Evolutionary conservation across 805 yeast genomes (phyloP).

Genomic region (Zygotorulaspora danielsina): DNA sequence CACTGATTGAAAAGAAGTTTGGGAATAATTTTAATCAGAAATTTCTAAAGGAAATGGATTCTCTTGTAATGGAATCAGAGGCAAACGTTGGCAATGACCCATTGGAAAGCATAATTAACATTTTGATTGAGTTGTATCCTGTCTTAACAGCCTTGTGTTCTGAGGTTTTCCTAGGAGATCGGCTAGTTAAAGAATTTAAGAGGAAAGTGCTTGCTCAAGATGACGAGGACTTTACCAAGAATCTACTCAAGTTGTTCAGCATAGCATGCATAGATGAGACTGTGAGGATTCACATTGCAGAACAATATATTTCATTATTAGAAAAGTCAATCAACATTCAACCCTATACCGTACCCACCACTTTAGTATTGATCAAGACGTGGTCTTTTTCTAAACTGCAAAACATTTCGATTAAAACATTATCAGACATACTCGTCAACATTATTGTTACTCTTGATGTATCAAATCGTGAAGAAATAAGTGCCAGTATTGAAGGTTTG

Average conservation of each 20-base stretch:
- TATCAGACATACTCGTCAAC: constrained; percentile 32
- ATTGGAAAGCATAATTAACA: constrained; percentile 18
- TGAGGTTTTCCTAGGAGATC: constrained; percentile 28
- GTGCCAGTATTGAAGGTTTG: constrained; percentile 42
- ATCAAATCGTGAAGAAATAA: constrained; percentile 12
- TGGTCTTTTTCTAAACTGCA: constrained; percentile 49
- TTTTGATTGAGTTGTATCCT: constrained; percentile 29
- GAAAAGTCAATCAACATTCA: constrained; percentile 35
- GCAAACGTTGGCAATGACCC: constrained; percentile 24
- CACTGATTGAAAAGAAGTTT: constrained; percentile 16
- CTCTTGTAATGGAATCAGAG: constrained; percentile 27
- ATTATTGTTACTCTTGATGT: constrained; percentile 11
- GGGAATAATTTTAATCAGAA: constrained; percentile 19
- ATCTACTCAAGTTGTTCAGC: constrained; percentile 38
- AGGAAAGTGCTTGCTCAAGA: constrained; percentile 15
- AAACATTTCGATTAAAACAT: constrained; percentile 29
- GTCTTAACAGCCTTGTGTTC: constrained; percentile 29
- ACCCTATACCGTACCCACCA: constrained; percentile 36
- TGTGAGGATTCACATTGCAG: constrained; percentile 45
- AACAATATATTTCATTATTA: constrained; percentile 42
- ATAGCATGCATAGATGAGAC: constrained; percentile 49
- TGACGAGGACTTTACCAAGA: constrained; percentile 22
- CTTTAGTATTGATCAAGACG: constrained; percentile 49
- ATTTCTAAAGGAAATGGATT: constrained; percentile 20
- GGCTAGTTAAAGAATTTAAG: constrained; percentile 28